Evolutionary conservation across 2,329 filamentous ascomycete genomes (phyloP).

Genomic region (Fonsecaea monophora): DNA sequence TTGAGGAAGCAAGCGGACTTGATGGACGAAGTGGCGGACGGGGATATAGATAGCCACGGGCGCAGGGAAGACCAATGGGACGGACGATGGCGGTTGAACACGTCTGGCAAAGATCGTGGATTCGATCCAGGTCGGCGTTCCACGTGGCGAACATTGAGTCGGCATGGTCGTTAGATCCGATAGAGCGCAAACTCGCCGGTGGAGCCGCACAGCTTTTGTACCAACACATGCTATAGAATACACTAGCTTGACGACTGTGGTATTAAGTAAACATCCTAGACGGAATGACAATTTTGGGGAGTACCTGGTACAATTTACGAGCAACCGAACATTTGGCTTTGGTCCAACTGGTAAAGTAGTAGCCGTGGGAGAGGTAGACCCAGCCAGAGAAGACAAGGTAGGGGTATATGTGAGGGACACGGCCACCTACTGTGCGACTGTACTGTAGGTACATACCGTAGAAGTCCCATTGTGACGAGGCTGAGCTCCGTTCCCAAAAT

Average conservation of each 20-base stretch:
- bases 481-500: neutral
- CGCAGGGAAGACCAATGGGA: conserved; percentile 13
- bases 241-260: neutral
- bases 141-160: neutral
- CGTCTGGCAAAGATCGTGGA: conserved; percentile 4
- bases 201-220: neutral
- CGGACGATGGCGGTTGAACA: conserved; percentile 20
- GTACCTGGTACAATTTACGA: too few relatives aligned
- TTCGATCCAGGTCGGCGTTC: conserved; percentile 1
- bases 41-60: neutral
- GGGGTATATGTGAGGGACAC: too few relatives aligned
- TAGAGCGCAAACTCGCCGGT: neutral
- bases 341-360: too few relatives aligned
- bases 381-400: too few relatives aligned
- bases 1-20: conserved; percentile 37
- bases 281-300: too few relatives aligned
- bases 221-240: neutral
- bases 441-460: too few relatives aligned
- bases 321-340: too few relatives aligned
- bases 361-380: too few relatives aligned
- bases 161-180: neutral
- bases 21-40: neutral
- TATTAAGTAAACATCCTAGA: neutral
- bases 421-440: too few relatives aligned
- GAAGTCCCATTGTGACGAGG: neutral